phyloP scores from a whole-genome alignment of 371 early-diverging fungal genomes.

The Gilbertella persicaria region DNA sequence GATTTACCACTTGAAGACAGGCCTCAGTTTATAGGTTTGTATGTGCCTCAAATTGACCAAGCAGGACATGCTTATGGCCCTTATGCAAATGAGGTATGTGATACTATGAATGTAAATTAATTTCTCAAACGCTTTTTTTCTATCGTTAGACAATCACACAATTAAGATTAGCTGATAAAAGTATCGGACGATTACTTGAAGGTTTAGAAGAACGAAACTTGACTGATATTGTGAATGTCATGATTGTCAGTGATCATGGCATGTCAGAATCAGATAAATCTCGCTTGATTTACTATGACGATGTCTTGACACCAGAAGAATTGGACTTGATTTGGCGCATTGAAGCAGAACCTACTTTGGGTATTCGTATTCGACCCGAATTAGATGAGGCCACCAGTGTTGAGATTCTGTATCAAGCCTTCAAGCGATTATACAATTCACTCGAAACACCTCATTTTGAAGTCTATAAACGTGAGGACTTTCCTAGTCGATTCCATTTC shows the following conservation, averaged over 20 bases:
- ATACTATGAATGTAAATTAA: background rate
- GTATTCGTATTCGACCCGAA: slow-evolving; percentile 43
- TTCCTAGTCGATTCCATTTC: slow-evolving; percentile 69
- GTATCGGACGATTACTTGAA: slow-evolving; percentile 62
- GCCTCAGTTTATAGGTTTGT: slow-evolving; percentile 78
- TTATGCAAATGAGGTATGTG: slow-evolving; percentile 62
- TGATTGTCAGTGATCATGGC: slow-evolving; percentile 94
- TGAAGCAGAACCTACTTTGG: slow-evolving; percentile 39
- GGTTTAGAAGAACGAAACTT: slow-evolving; percentile 64
- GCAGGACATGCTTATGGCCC: slow-evolving; percentile 86
- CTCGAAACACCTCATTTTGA: slow-evolving; percentile 45
- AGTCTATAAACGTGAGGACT: slow-evolving; percentile 63
- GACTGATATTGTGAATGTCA: slow-evolving; percentile 74
- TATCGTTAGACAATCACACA: slow-evolving; percentile 33
- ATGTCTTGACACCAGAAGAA: slow-evolving; percentile 44
- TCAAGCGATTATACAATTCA: slow-evolving; percentile 28
- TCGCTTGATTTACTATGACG: slow-evolving; percentile 73
- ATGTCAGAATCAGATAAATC: slow-evolving; percentile 71
- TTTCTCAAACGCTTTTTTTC: background rate
- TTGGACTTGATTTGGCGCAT: slow-evolving; percentile 30
- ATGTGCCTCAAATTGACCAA: slow-evolving; percentile 81
- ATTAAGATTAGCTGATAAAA: slow-evolving; percentile 60
- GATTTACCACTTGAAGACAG: slow-evolving; percentile 70
- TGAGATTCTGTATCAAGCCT: slow-evolving; percentile 36
- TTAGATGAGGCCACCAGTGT: slow-evolving; percentile 24